A percentile compares a stretch with the other conserved stretches of the same genome.
Conservation (phyloP, 2,329 filamentous ascomycete genomes). For the Hymenoscyphus salicellus region DNA sequence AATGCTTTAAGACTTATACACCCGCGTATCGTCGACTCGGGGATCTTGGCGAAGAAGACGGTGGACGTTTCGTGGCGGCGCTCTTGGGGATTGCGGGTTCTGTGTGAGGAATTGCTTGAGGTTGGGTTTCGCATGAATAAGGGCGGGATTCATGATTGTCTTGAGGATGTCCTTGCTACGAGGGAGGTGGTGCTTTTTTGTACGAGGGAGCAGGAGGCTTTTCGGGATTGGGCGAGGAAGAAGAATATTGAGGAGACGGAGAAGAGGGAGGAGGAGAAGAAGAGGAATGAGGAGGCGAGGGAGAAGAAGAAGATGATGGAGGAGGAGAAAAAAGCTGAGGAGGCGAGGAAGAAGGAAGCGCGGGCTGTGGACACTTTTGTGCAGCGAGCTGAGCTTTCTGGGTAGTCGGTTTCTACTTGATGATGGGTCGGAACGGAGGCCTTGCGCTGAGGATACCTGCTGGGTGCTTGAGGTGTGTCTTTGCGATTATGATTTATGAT, state of each 20-base stretch:
- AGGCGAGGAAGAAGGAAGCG: background rate
- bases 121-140: constrained; percentile 38
- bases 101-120: constrained; percentile 38
- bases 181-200: constrained; percentile 49
- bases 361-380: background rate
- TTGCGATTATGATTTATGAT: no score
- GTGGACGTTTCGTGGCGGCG: constrained; percentile 26
- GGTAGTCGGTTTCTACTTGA: background rate
- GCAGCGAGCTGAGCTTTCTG: background rate
- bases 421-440: no score
- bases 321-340: background rate
- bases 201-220: constrained; percentile 38
- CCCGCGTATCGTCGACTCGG: constrained; percentile 44
- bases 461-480: no score
- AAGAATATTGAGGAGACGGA: constrained; percentile 22
- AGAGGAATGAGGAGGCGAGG: background rate
- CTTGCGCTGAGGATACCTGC: no score
- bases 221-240: constrained; percentile 38
- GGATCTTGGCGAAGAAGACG: constrained; percentile 40
- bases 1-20: constrained; percentile 44
- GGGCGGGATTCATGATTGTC: constrained; percentile 43
- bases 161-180: constrained; percentile 50
- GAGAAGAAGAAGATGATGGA: background rate
- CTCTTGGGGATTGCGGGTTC: constrained; percentile 39
- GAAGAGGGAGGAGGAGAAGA: constrained; percentile 19